Percentiles rank a stretch among this genome's conserved stretches.
Conservation (phyloP, 768 basidiomycete species). For the Pleurotus djamor region DNA sequence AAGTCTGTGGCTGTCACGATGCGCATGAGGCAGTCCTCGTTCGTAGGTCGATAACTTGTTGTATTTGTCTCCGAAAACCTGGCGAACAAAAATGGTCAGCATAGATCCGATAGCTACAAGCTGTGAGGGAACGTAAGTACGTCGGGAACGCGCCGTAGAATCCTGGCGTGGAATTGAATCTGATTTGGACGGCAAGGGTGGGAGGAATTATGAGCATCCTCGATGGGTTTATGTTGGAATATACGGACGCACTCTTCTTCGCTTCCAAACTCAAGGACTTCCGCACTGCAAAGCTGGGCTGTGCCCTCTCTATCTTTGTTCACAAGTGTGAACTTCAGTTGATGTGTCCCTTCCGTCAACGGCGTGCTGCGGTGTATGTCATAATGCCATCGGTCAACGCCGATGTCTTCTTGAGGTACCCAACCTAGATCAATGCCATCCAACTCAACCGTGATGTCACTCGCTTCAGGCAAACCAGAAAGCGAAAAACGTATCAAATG, state of each 20-base stretch:
- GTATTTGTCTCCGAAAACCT: slow-evolving; percentile 65
- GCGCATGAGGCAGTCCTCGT: slow-evolving; percentile 84
- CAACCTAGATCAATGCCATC: slow-evolving; percentile 63
- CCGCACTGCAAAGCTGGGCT: slow-evolving; percentile 77
- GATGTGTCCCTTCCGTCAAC: slow-evolving; percentile 52
- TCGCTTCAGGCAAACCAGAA: slow-evolving; percentile 57
- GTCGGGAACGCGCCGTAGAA: slow-evolving; percentile 74
- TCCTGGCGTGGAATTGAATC: slow-evolving; percentile 57
- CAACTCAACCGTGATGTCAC: slow-evolving; percentile 55
- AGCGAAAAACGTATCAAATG: slow-evolving; percentile 70
- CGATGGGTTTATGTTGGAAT: background rate
- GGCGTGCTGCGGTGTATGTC: slow-evolving; percentile 43
- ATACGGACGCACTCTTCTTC: slow-evolving; percentile 49
- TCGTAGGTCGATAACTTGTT: slow-evolving; percentile 79
- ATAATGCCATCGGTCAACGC: slow-evolving; percentile 77
- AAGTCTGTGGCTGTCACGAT: slow-evolving; percentile 66
- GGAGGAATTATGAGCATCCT: no score
- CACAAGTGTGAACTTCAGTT: slow-evolving; percentile 54
- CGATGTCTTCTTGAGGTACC: slow-evolving; percentile 53
- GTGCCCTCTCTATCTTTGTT: slow-evolving; percentile 44
- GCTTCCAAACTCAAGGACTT: slow-evolving; percentile 71
- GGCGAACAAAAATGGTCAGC: background rate
- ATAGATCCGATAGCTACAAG: background rate
- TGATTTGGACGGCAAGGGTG: slow-evolving; percentile 18
- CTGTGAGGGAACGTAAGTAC: slow-evolving; percentile 32